phyloP scores from a whole-genome alignment of 164 flowering plant species.

The Tetrastigma voinierianum region DNA sequence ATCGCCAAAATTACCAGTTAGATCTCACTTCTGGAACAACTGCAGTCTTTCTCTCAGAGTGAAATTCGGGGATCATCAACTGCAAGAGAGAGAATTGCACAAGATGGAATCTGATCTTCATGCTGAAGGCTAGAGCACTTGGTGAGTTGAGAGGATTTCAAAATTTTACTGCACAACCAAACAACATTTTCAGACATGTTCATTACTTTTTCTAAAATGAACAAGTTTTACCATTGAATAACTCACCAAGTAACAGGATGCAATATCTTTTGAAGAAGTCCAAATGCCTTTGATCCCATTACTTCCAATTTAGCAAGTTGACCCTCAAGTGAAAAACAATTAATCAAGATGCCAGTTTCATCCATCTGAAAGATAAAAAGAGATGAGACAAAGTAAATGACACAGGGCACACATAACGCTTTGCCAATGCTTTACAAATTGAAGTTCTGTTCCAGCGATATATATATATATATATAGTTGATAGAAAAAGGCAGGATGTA shows the following conservation, averaged over 20 bases:
- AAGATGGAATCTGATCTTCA: constrained; percentile 42
- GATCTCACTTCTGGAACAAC: constrained; percentile 23
- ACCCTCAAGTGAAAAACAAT: constrained; percentile 63
- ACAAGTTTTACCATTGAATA: background rate
- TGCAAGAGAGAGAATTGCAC: constrained; percentile 49
- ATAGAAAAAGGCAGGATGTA: no score
- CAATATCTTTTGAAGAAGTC: constrained; percentile 66
- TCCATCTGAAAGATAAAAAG: constrained; percentile 40
- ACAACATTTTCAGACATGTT: constrained; percentile 11
- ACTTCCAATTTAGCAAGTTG: constrained; percentile 72
- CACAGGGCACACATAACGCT: background rate
- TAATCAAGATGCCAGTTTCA: constrained; percentile 37
- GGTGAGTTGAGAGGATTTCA: constrained; percentile 23
- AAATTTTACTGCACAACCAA: constrained; percentile 31
- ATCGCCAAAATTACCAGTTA: constrained; percentile 5
- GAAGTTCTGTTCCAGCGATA: background rate
- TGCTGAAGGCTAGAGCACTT: constrained; percentile 29
- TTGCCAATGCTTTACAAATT: background rate
- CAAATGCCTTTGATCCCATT: constrained; percentile 58
- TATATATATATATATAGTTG: no score
- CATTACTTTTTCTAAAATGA: background rate
- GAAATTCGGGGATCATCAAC: constrained; percentile 74
- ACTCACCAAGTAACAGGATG: constrained; percentile 56
- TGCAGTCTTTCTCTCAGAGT: constrained; percentile 10
- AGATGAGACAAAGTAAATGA: background rate